Base-by-base conservation (phyloP, 306 rosid genomes). In the Nissolia schottii region DNA sequence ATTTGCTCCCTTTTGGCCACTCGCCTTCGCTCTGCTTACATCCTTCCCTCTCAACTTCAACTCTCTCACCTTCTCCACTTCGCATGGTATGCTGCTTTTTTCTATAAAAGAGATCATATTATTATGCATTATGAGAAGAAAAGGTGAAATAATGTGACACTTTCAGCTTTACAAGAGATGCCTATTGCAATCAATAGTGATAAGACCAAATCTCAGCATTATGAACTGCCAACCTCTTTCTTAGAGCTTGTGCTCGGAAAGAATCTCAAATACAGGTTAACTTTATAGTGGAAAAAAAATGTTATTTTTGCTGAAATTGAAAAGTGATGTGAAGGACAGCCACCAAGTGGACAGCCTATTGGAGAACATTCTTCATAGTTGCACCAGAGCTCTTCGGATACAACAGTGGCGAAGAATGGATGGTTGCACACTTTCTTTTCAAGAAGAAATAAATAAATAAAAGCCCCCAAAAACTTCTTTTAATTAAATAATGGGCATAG, bases 351-450 rank as follows among this genome's bases (percentile, higher is more conserved):
- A 94, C 91, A 7, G 97, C 75, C 28, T 94, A 94, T 49, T 89
- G 97, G 99, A 88, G 97, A 82, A 89, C 97, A 51, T 91, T 94
- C 83, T 94, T 94, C 71, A 89, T 89, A 53, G 81, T 95, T 2
- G 98, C 87, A 1, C 92, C 98, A 19, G 98, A 91, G 74, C 92
- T 94, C 24, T 94, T 94, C 46, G 95, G 85, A 22, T 94, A 89
- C 83, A 94, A 82, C 46, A 64, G 86, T 13, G 98, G 96, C 24
- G 97, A 91, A 83, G 98, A 94, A 82, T 94, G 89, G 98, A 91
- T 94, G 96, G 91, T 94, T 57, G 82, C 83, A 28, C 94, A 56
- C 63, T 91, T 87, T 76, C 85, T 94, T 13, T 87, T 94, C 82
- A 86, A 85, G 71, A 94, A 85, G 92, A 89, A 83, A 67, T 85